A percentile compares a stretch with the other conserved stretches of the same genome.
phyloP scores from a whole-genome alignment of 2,329 filamentous ascomycete species.

The Daldinia eschscholtzii region DNA sequence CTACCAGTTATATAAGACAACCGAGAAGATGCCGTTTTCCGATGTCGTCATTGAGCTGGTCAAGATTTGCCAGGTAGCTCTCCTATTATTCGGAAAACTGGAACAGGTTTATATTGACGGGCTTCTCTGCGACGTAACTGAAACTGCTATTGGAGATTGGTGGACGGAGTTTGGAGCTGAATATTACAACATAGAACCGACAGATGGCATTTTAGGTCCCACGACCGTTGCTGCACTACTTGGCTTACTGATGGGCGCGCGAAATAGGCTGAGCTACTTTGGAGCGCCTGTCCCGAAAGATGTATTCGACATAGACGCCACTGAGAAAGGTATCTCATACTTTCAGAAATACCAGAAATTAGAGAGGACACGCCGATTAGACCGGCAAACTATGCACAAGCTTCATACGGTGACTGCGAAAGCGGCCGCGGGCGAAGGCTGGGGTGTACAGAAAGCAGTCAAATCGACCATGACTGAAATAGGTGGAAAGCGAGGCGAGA shows the following conservation, averaged over 20 bases:
- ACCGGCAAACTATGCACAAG: slow-evolving; percentile 83
- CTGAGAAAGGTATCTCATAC: slow-evolving; percentile 85
- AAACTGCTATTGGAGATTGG: slow-evolving; percentile 91
- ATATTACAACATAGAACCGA: slow-evolving; percentile 91
- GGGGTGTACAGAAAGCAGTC: slow-evolving; percentile 92
- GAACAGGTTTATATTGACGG: slow-evolving; percentile 93
- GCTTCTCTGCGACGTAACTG: slow-evolving; percentile 91
- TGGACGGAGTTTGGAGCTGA: slow-evolving; percentile 95
- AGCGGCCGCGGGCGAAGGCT: slow-evolving; percentile 87
- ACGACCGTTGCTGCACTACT: slow-evolving; percentile 90
- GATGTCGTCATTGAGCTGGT: slow-evolving; percentile 88
- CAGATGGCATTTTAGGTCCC: slow-evolving; percentile 91
- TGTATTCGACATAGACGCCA: slow-evolving; percentile 85
- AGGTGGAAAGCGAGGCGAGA: slow-evolving; percentile 91
- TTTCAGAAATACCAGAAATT: slow-evolving; percentile 94
- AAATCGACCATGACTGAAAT: slow-evolving; percentile 96
- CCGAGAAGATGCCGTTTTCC: slow-evolving; percentile 82
- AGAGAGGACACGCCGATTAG: slow-evolving; percentile 80
- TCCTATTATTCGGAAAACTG: slow-evolving; percentile 89
- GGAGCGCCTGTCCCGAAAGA: slow-evolving; percentile 90
- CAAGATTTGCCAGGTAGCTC: slow-evolving; percentile 88
- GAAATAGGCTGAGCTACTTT: slow-evolving; percentile 87
- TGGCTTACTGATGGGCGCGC: slow-evolving; percentile 88
- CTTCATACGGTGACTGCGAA: slow-evolving; percentile 90
- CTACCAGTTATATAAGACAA: slow-evolving; percentile 88